These are phyloP conservation scores for Curvularia eragrostidis DNA, from an alignment of 2,329 filamentous ascomycete genomes.

Conservation along the genomic window DNA sequence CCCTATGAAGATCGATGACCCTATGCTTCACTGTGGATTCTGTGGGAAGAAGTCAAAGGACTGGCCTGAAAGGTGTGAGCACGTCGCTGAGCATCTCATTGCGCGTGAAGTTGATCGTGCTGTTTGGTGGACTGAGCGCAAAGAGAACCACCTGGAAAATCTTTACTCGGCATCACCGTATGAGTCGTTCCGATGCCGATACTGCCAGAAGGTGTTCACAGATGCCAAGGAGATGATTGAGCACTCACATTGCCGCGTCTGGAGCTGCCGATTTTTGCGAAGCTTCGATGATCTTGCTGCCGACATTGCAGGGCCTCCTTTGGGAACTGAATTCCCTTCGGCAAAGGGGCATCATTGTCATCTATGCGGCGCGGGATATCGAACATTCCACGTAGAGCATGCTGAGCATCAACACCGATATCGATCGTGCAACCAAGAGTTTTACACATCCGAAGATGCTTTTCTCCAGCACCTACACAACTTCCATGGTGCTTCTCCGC, in stretches of 20 bases:
- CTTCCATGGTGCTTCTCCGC: conserved; percentile 41
- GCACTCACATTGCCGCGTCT: conserved; percentile 45
- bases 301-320: conserved; percentile 40
- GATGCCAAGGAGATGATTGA: conserved; percentile 41
- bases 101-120: conserved; percentile 38
- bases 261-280: conserved; percentile 45
- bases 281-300: conserved; percentile 45
- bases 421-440: conserved; percentile 42
- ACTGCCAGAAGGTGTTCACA: conserved; percentile 44
- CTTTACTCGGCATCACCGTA: conserved; percentile 37
- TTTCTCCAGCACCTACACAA: conserved; percentile 46
- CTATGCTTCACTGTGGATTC: conserved; percentile 47
- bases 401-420: conserved; percentile 45
- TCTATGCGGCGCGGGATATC: conserved; percentile 44
- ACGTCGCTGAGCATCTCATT: conserved; percentile 44
- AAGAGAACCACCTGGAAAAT: conserved; percentile 44
- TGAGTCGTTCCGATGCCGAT: conserved; percentile 45
- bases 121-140: conserved; percentile 43
- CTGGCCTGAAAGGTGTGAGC: conserved; percentile 43
- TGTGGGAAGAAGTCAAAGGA: conserved; percentile 42
- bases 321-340: conserved; percentile 44
- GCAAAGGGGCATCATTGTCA: conserved; percentile 47
- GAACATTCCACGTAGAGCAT: conserved; percentile 42
- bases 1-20: conserved; percentile 45
- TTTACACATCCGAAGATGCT: conserved; percentile 43